Evolutionary conservation across 352 stramenopile genomes (phyloP), one percentile per base, ranked within the genome.

Genomic region (Globisporangium emineosum): DNA sequence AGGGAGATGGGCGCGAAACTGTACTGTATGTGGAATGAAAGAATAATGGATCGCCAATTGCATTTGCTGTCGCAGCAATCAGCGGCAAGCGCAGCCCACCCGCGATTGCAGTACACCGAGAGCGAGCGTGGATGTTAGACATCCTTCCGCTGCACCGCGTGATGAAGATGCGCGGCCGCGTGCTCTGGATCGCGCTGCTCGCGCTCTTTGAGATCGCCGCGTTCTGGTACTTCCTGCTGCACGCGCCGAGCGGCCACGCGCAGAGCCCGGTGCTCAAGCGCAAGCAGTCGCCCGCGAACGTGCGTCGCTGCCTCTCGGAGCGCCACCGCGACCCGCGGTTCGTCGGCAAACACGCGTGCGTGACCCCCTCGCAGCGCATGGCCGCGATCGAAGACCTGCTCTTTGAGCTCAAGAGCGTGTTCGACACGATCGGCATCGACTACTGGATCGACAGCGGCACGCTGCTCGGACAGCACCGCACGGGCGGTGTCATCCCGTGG

Each of bases 361-460:
- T 86, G 13, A 78, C 72, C 27, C 7, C 57, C 8, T 55, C 69
- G n/a, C 66, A 84, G 53, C 70, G 79, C 21, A 53, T 78, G 5
- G 56, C 60, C 5, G 64, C 66, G 4, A 59, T 88, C 42, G 64
- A 72, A 52, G 65, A 83, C 50, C 62, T 88, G 32, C 62, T 86
- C 5, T 76, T 75, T 32, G 68, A 67, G 13, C 64, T 83, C 0
- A 74, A 70, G 40, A 61, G 65, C 6, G 61, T 81, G 52, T 49
- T 88, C 3, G 72, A 83, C 30, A 71, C 71, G 42, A 54, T 65
- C 8, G 35, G 71, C 5, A 61, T 83, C 25, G 69, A 64, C 0
- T 89, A 83, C 37, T 89, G 76, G 80, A 71, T 88, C 40, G 75
- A 86, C 59, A 81, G 80, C 56, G 76, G 76, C 50, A 77, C 78